A percentile compares a stretch with the other conserved stretches of the same genome.
Evolutionary conservation across 805 yeast species (phyloP).

Genomic region (Wilhelminamyces savonicus): DNA sequence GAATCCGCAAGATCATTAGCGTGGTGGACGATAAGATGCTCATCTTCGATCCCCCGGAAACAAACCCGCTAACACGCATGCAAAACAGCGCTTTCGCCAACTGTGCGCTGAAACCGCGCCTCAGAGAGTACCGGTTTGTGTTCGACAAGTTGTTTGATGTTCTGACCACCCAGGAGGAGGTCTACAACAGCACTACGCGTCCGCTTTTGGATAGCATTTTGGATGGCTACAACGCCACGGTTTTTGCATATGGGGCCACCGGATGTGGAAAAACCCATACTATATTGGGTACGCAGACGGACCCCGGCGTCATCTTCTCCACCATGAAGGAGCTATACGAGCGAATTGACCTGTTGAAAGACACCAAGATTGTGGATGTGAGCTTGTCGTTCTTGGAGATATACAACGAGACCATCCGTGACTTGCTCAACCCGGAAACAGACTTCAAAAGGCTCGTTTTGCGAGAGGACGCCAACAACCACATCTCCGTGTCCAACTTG

Average conservation of each 20-base stretch:
- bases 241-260: constrained; percentile 95
- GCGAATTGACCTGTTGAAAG: constrained; percentile 49
- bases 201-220: constrained; percentile 70
- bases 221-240: constrained; percentile 85
- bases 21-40: constrained; percentile 84
- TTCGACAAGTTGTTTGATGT: constrained; percentile 78
- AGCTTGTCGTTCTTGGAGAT: constrained; percentile 76
- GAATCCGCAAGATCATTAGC: constrained; percentile 63
- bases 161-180: constrained; percentile 55
- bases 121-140: constrained; percentile 71
- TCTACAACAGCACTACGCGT: constrained; percentile 58
- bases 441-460: constrained; percentile 44
- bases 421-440: constrained; percentile 58
- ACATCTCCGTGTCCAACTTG: constrained; percentile 67
- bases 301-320: constrained; percentile 75
- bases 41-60: constrained; percentile 78
- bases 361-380: constrained; percentile 52
- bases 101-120: constrained; percentile 35
- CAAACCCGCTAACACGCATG: constrained; percentile 52
- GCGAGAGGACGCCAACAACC: constrained; percentile 63
- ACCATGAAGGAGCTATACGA: constrained; percentile 73
- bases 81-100: constrained; percentile 39
- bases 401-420: constrained; percentile 84
- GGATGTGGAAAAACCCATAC: constrained; percentile 98
- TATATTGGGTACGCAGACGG: constrained; percentile 63